These are phyloP conservation scores for Onygena corvina DNA, from an alignment of 2,329 filamentous ascomycete genomes.

Conservation along the genomic window DNA sequence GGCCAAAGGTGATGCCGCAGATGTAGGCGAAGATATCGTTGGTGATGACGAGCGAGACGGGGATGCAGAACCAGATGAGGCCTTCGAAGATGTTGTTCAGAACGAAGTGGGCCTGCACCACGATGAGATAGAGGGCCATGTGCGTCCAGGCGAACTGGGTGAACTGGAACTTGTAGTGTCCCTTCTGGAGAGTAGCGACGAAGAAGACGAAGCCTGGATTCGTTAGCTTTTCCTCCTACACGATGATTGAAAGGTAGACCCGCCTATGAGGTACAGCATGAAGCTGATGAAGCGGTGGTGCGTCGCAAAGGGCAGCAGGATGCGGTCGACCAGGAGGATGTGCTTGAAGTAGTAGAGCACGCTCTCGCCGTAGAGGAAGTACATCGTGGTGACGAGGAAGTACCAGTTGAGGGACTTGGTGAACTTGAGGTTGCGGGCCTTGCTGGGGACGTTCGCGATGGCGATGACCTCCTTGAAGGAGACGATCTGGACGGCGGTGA, in stretches of 20 bases:
- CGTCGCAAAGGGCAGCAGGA: slow-evolving; percentile 82
- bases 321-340: slow-evolving; percentile 85
- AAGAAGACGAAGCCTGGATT: slow-evolving; percentile 87
- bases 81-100: slow-evolving; percentile 99
- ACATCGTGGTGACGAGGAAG: slow-evolving; percentile 97
- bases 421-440: slow-evolving; percentile 78
- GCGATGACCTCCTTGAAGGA: slow-evolving; percentile 99
- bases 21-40: slow-evolving; percentile 99
- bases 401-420: slow-evolving; percentile 99
- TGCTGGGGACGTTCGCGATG: slow-evolving; percentile 87
- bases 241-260: slow-evolving; percentile 23
- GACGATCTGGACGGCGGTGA: slow-evolving; percentile 87
- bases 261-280: slow-evolving; percentile 92
- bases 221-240: slow-evolving; percentile 2
- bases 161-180: slow-evolving; percentile 97
- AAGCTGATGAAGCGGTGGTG: slow-evolving; percentile 99
- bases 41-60: slow-evolving; percentile 86
- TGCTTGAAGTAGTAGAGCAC: slow-evolving; percentile 99
- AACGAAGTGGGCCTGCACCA: slow-evolving; percentile 95
- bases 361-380: slow-evolving; percentile 96
- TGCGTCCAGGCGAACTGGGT: slow-evolving; percentile 99
- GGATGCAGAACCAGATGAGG: slow-evolving; percentile 99
- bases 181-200: slow-evolving; percentile 83
- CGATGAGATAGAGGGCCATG: slow-evolving; percentile 96
- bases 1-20: slow-evolving; percentile 91